These are phyloP conservation scores for Dipteronia dyeriana DNA, from an alignment of 345 rosid species.

Conservation along the genomic window DNA sequence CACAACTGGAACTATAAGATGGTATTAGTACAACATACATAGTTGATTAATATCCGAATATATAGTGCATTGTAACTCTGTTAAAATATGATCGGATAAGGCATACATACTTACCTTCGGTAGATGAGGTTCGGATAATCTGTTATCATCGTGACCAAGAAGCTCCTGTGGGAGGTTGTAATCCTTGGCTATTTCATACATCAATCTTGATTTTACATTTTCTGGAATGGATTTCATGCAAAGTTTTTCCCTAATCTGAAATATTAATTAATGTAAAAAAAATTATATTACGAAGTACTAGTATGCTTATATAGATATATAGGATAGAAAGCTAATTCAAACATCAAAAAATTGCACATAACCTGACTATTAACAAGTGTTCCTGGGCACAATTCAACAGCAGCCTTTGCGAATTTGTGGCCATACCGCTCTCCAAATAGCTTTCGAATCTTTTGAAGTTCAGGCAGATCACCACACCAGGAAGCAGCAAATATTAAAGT, in stretches of 20 bases:
- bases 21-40: too few species aligned
- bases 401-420: slow-evolving; percentile 19
- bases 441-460: slow-evolving; percentile 26
- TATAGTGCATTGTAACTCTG: neutral
- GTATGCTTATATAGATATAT: too few species aligned
- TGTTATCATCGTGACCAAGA: neutral
- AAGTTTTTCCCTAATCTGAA: slow-evolving; percentile 28
- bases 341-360: too few species aligned
- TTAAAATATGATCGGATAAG: neutral
- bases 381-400: slow-evolving; percentile 25
- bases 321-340: too few species aligned
- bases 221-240: slow-evolving; percentile 22
- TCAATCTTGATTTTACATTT: slow-evolving; percentile 21
- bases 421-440: slow-evolving; percentile 28
- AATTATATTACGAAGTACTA: too few species aligned
- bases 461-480: slow-evolving; percentile 39
- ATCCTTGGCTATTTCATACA: slow-evolving; percentile 31
- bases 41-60: neutral
- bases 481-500: slow-evolving; percentile 32
- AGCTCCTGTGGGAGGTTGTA: slow-evolving; percentile 11
- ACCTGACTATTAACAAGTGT: slow-evolving; percentile 28
- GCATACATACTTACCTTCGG: slow-evolving; percentile 2
- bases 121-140: neutral
- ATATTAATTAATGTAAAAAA: neutral
- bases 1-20: slow-evolving; percentile 3